A percentile compares a stretch with the other conserved stretches of the same genome.
phyloP scores from a whole-genome alignment of 257 asterid species.

The Solanum megistacrolobum region DNA sequence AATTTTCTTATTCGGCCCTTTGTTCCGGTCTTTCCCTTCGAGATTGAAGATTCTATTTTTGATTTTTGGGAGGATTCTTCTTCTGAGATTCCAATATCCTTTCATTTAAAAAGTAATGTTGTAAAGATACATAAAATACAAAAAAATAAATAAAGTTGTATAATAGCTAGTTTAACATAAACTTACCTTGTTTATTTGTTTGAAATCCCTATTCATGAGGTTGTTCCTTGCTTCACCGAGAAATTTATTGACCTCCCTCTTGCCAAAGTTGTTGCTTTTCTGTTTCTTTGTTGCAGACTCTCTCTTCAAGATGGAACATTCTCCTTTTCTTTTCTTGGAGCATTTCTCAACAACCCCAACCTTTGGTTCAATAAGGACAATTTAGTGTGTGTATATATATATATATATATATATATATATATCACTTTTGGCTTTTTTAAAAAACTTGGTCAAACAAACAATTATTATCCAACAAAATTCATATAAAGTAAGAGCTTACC shows the following conservation, averaged over 20 bases:
- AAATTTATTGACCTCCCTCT: not conserved
- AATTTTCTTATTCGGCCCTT: not conserved
- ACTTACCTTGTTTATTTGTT: not conserved
- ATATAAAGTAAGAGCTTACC: no score
- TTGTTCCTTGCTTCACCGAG: not conserved
- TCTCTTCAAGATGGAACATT: no score
- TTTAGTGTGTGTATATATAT: not conserved
- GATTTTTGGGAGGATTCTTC: not conserved
- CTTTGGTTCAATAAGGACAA: not conserved
- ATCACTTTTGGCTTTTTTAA: no score
- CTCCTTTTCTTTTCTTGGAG: not conserved
- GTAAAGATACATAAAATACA: not conserved
- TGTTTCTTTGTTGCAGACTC: not conserved
- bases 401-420: no score
- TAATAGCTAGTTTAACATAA: not conserved
- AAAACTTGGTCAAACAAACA: no score
- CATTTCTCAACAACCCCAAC: not conserved
- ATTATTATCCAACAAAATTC: no score
- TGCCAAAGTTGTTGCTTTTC: not conserved
- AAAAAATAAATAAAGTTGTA: no score
- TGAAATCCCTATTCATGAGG: not conserved
- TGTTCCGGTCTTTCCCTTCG: not conserved
- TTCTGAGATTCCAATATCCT: not conserved
- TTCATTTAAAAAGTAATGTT: no score
- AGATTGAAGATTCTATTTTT: not conserved